Conservation (phyloP, 2,329 filamentous ascomycete genomes). For the Paracorniculantispora psalliotae region DNA sequence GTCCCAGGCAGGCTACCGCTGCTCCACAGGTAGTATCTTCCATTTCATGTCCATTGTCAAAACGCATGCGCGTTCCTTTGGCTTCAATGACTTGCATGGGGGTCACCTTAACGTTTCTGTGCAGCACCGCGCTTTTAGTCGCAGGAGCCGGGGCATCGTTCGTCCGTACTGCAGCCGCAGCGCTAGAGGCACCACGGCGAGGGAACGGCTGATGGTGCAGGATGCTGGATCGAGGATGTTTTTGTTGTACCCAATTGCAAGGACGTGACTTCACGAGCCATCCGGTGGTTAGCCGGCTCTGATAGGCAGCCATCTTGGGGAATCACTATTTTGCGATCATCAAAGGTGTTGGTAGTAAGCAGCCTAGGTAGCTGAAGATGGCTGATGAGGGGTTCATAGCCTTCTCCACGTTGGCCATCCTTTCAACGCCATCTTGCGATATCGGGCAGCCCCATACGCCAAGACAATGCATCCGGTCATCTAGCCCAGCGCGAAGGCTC, state of each 20-base stretch:
- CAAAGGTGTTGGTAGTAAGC: too few species aligned
- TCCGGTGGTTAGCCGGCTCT: not conserved
- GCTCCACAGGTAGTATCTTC: conserved; percentile 11
- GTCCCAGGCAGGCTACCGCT: conserved; percentile 6
- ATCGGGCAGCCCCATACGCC: conserved; percentile 3
- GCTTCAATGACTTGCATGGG: conserved; percentile 39
- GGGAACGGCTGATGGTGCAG: not conserved
- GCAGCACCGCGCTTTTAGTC: not conserved
- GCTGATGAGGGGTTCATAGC: not conserved
- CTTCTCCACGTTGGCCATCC: not conserved
- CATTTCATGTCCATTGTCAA: conserved; percentile 1
- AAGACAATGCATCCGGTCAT: conserved; percentile 2
- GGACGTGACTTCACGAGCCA: too few species aligned
- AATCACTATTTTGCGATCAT: not conserved
- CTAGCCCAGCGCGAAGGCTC: not conserved
- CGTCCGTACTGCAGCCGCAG: not conserved
- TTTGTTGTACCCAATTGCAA: not conserved
- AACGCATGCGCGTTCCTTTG: conserved; percentile 16
- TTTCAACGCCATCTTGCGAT: conserved; percentile 3
- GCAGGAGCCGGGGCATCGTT: not conserved
- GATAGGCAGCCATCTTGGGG: not conserved
- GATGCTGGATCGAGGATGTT: not conserved
- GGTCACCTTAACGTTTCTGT: conserved; percentile 1
- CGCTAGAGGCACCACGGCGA: not conserved
- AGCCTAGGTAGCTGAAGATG: not conserved